Base-by-base conservation (phyloP, 768 basidiomycete genomes). In the Suillus brevipes region DNA sequence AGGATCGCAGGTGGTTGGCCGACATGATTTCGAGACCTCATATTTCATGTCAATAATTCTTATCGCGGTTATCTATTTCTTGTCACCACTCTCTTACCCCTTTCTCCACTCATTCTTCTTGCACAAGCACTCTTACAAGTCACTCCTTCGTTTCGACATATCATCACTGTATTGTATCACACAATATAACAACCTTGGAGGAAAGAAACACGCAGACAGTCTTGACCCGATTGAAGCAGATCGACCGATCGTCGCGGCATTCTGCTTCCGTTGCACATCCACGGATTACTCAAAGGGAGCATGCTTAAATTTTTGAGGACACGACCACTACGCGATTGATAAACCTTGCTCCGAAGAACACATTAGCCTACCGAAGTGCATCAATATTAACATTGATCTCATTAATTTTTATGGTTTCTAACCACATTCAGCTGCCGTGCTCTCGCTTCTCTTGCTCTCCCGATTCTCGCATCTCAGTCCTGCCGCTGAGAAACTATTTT, bases 1-100 rank as follows among this genome's bases (percentile, higher is more conserved):
- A 80, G 91, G 68, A 86, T 89, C 40, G 89, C 87, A 13, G 82
- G 89, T 56, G 91, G 91, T 14, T 92, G 89, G 89, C 91, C 90
- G 56, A 90, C 90, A 63, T 91, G 78, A 69, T 58, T n/a, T 13
- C 53, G 38, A 14, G 20, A 25, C 56, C n/a, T 16, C 28, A 60
- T 57, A 20, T 60, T 36, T 55, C 31, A 57, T 61, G 53, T 60
- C 31, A 10, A 43, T 56, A 37, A 34, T 58, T 45, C 50, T 50
- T 45, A 61, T 61, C 43, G 60, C 60, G 8, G n/a, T 25, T n/a
- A 47, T 53, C 34, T 57, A 53, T 59, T 61, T 13, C 60, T 58
- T 47, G n/a, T 13, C 50, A 9, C 31, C 50, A 58, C 37, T 38
- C 37, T 9, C 55, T 56, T 37, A 23, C 36, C 23, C n/a, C 56